Conservation (phyloP, 495 filamentous ascomycete species). For the Penicillium parvum region DNA sequence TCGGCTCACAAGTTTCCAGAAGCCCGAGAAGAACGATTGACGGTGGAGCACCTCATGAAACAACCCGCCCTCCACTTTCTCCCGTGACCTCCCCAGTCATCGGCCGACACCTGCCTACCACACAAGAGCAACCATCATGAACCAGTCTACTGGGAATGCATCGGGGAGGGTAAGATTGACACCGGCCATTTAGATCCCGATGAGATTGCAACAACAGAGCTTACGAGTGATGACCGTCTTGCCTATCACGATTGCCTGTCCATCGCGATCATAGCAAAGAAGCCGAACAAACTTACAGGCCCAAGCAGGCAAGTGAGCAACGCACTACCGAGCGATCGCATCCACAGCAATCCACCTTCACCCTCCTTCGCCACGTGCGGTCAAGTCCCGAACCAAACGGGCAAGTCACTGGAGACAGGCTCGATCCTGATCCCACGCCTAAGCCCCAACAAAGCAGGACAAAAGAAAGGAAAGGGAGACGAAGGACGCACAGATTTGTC, state of each 20-base stretch:
- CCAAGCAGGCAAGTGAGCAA: too few species aligned
- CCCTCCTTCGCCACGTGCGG: conserved; percentile 14
- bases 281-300: too few species aligned
- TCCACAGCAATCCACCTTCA: not conserved
- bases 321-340: not conserved
- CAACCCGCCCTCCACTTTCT: conserved; percentile 10
- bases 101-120: conserved; percentile 4
- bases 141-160: not conserved
- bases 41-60: conserved; percentile 17
- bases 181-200: conserved; percentile 1
- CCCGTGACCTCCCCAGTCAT: conserved; percentile 8
- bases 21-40: conserved; percentile 12
- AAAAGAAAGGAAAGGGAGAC: not conserved
- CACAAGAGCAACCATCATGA: not conserved
- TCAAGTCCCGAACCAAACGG: conserved; percentile 9
- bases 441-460: not conserved
- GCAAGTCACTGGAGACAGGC: conserved; percentile 4
- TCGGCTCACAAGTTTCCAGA: conserved; percentile 19
- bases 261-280: too few species aligned
- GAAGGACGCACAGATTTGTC: too few species aligned
- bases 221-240: conserved; percentile 3
- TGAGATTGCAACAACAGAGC: not conserved
- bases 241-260: too few species aligned
- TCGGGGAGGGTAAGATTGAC: not conserved
- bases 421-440: not conserved